Evolutionary conservation across 148 eudicot species (phyloP).

Genomic region (Silene uniflora): DNA sequence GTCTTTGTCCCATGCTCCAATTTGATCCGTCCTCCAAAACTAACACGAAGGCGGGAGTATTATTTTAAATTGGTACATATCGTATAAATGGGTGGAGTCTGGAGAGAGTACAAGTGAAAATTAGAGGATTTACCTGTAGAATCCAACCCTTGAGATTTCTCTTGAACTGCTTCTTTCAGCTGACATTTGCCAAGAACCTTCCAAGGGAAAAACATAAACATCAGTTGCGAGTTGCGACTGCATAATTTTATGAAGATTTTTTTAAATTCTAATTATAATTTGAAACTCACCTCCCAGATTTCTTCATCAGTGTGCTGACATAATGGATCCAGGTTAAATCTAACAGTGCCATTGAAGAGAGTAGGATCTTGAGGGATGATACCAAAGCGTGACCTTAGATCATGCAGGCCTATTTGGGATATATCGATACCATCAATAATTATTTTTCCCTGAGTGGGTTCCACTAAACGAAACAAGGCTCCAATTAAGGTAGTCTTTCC

Average conservation of each 20-base stretch:
- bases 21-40: conserved; percentile 16
- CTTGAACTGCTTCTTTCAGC: conserved; percentile 62
- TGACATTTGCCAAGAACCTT: conserved; percentile 85
- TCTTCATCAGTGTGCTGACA: conserved; percentile 51
- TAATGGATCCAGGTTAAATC: conserved; percentile 76
- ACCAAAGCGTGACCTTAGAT: conserved; percentile 70
- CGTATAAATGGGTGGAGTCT: too few species aligned
- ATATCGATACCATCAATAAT: conserved; percentile 70
- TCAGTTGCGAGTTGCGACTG: not conserved
- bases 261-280: too few species aligned
- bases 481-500: conserved; percentile 80
- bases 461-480: conserved; percentile 76
- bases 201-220: not conserved
- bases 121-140: conserved; percentile 44
- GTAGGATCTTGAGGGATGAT: conserved; percentile 87
- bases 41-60: not conserved
- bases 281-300: conserved; percentile 63
- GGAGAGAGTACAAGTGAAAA: too few species aligned
- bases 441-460: conserved; percentile 59
- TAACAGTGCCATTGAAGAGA: conserved; percentile 72
- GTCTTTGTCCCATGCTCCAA: conserved; percentile 17
- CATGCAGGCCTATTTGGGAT: conserved; percentile 66
- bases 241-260: too few species aligned
- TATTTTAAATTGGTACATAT: not conserved
- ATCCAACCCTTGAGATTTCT: conserved; percentile 63